Conservation (phyloP, 2,329 filamentous ascomycete genomes). For the Canariomyces notabilis region DNA sequence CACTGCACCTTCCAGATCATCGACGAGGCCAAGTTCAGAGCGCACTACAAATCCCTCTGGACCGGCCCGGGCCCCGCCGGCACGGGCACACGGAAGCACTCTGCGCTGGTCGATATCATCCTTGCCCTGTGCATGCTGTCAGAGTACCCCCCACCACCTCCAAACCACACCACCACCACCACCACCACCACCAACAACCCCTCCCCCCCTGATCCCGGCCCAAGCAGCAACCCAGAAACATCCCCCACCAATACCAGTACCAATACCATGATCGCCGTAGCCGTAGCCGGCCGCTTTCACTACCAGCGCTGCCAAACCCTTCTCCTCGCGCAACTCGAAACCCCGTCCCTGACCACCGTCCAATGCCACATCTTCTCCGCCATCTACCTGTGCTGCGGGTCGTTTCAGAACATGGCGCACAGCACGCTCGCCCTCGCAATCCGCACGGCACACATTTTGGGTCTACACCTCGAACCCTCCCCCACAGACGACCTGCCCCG, state of each 20-base stretch:
- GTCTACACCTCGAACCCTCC: conserved; percentile 44
- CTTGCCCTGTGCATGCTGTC: conserved; percentile 49
- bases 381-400: conserved; percentile 43
- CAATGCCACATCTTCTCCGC: conserved; percentile 43
- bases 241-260: too few relatives aligned
- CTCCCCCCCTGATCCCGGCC: too few relatives aligned
- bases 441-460: conserved; percentile 42
- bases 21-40: conserved; percentile 36
- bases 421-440: conserved; percentile 36
- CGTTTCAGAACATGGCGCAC: conserved; percentile 45
- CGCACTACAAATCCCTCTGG: conserved; percentile 38
- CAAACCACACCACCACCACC: too few relatives aligned
- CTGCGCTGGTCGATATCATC: conserved; percentile 48
- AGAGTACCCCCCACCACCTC: conserved; percentile 27
- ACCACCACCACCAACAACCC: too few relatives aligned
- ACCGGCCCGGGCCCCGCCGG: conserved; percentile 12
- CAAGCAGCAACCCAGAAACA: conserved; percentile 7
- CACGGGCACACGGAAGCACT: conserved; percentile 34
- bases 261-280: conserved; percentile 34
- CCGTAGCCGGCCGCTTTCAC: conserved; percentile 40
- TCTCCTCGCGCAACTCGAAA: conserved; percentile 41
- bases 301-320: conserved; percentile 44
- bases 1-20: conserved; percentile 35
- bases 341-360: conserved; percentile 42
- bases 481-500: conserved; percentile 27